These are phyloP conservation scores for Hyaloscypha variabilis DNA, from an alignment of 495 filamentous ascomycete species.

Conservation along the genomic window DNA sequence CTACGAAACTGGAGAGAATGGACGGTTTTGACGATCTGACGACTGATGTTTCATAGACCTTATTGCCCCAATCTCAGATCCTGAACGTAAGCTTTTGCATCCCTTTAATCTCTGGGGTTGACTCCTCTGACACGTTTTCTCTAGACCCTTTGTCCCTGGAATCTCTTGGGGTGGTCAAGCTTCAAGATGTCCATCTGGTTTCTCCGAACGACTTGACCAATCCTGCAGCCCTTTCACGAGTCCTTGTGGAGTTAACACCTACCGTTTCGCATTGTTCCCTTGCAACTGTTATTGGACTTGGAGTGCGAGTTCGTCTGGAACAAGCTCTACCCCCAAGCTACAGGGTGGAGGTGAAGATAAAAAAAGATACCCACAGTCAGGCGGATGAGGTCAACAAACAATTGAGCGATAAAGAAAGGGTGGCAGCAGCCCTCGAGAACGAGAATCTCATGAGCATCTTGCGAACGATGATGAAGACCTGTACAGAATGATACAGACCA, in stretches of 20 bases:
- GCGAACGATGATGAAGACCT: constrained; percentile 91
- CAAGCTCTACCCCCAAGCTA: constrained; percentile 91
- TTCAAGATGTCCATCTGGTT: constrained; percentile 83
- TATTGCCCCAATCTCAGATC: constrained; percentile 90
- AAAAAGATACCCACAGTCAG: constrained; percentile 93
- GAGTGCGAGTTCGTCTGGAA: constrained; percentile 87
- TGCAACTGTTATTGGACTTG: constrained; percentile 94
- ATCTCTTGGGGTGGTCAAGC: constrained; percentile 88
- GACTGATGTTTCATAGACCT: constrained; percentile 65
- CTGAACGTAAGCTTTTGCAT: constrained; percentile 62
- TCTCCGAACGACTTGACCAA: constrained; percentile 57
- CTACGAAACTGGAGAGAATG: constrained; percentile 9
- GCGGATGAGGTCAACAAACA: constrained; percentile 96
- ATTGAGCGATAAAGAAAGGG: constrained; percentile 92
- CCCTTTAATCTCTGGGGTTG: too few relatives aligned
- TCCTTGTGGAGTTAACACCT: constrained; percentile 82
- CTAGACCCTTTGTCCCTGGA: constrained; percentile 77
- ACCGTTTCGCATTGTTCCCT: constrained; percentile 97
- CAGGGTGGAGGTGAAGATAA: constrained; percentile 89
- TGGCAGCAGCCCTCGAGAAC: constrained; percentile 94
- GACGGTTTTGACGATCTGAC: constrained; percentile 38
- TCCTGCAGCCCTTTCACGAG: constrained; percentile 46
- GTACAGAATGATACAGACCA: constrained; percentile 41
- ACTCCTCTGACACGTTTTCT: too few relatives aligned
- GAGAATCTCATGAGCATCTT: constrained; percentile 84